Conservation (phyloP, 1,284 basidiomycete genomes). For the Irpex lacteus region DNA sequence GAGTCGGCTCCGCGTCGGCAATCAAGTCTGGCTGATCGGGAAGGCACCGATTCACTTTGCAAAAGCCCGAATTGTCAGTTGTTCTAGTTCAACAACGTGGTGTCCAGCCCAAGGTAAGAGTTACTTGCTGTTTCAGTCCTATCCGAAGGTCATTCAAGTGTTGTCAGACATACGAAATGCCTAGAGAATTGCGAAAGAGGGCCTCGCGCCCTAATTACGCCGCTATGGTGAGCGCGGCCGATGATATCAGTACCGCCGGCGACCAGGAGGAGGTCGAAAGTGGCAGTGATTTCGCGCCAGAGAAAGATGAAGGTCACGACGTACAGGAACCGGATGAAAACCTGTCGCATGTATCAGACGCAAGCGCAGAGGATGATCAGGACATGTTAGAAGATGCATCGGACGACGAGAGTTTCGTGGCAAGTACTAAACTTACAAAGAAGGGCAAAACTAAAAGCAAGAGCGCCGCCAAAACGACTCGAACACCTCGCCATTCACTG, state of each 20-base stretch:
- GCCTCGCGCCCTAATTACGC: conserved; percentile 34
- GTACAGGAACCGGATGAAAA: conserved; percentile 18
- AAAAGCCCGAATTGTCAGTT: not conserved
- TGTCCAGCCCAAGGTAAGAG: not conserved
- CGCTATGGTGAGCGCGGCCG: conserved; percentile 16
- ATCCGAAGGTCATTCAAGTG: not conserved
- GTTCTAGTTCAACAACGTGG: not conserved
- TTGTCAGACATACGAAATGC: conserved; percentile 24
- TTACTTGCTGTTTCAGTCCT: not conserved
- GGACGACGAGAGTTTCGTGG: conserved; percentile 1
- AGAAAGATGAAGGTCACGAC: conserved; percentile 23
- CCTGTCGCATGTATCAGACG: conserved; percentile 10
- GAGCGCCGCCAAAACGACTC: conserved; percentile 40
- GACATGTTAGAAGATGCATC: conserved; percentile 4
- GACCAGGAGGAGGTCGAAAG: conserved; percentile 26
- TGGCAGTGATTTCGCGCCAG: conserved; percentile 44
- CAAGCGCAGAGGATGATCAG: conserved; percentile 8
- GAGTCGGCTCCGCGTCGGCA: too few species aligned
- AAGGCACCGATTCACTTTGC: not conserved
- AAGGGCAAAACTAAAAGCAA: conserved; percentile 19
- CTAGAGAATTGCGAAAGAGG: conserved; percentile 34
- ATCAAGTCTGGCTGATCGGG: too few species aligned
- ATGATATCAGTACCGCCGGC: conserved; percentile 4
- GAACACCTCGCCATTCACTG: not conserved
- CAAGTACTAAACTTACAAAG: not conserved